Evolutionary conservation across 208 protist species (phyloP), one percentile per base, ranked within the genome.

Genomic region (Wallacemonas sp.): DNA sequence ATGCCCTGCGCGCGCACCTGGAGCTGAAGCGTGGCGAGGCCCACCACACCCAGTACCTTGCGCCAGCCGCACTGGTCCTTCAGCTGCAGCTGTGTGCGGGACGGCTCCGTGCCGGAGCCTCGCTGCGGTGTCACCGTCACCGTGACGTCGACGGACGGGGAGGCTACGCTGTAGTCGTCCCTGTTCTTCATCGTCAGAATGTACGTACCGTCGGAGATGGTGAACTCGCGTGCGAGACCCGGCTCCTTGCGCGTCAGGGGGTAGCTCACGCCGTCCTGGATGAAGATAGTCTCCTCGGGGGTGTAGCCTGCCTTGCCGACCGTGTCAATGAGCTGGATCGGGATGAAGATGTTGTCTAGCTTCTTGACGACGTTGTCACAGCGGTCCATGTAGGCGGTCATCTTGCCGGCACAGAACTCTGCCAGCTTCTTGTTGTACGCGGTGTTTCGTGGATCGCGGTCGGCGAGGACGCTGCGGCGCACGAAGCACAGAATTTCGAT

Each of bases 401-500:
- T 87, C 75, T 92, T 86, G 26, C 63, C 73, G 12, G 68, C 76
- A 63, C 86, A 92, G 61, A 93, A 86, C 39, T 71, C 74, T 0
- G 68, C 63, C 3, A 95, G 64, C 30, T 81, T 80, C 45, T 76
- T 68, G 36, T 76, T 75, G 66, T 89, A 81, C 21, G 66, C 53
- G n/a, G 67, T 71, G 27, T 46, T 77, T 24, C 36, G 41, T 0
- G 79, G 69, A 29, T 78, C 77, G 26, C 27, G 50, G 52, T 83
- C 78, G 3, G 68, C 62, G 21, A 87, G 58, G 1, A 76, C 81
- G 38, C 48, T 74, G 68, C 79, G 82, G 36, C 89, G 83, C 10
- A 92, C 79, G 60, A 89, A 78, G 71, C 93, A 93, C 2, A 95
- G 36, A 6, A 95, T 91, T 44, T 91, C 76, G 1, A 91, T 38